Percentiles rank a stretch among this genome's conserved stretches.
These are phyloP conservation scores for Lachancea kluyveri DNA, from an alignment of 805 yeast genomes.

Conservation along the genomic window DNA sequence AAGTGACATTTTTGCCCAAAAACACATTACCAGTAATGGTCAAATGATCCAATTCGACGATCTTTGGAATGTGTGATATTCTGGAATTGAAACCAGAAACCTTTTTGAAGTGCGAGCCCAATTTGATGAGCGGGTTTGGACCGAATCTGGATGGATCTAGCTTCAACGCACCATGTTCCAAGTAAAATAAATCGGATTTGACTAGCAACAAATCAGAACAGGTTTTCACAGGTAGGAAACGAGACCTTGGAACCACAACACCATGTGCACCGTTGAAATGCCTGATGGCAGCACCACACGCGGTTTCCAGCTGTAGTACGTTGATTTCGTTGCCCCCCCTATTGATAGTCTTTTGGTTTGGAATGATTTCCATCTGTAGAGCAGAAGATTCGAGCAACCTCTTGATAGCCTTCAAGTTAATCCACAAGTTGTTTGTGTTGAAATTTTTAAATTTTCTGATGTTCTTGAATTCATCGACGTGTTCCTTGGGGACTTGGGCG, in stretches of 20 bases:
- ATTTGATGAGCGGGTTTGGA: conserved; percentile 87
- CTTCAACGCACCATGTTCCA: conserved; percentile 86
- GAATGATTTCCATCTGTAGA: conserved; percentile 88
- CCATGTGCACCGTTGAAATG: conserved; percentile 94
- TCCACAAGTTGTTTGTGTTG: conserved; percentile 98
- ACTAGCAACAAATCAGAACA: conserved; percentile 91
- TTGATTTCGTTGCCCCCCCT: conserved; percentile 71
- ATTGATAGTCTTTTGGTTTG: conserved; percentile 80
- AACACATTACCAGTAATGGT: conserved; percentile 95
- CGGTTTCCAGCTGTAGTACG: conserved; percentile 95
- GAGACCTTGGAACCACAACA: conserved; percentile 95
- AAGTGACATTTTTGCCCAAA: conserved; percentile 82
- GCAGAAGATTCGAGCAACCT: conserved; percentile 80
- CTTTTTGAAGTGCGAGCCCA: conserved; percentile 95
- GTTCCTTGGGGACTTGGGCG: conserved; percentile 98
- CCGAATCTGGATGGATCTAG: conserved; percentile 83
- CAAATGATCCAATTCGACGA: conserved; percentile 92
- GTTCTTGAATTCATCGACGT: conserved; percentile 94
- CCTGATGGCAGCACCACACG: conserved; percentile 98
- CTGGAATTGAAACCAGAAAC: conserved; percentile 86
- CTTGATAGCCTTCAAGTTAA: conserved; percentile 89
- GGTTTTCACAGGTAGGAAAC: conserved; percentile 97
- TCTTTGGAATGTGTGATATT: conserved; percentile 92
- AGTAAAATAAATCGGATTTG: conserved; percentile 85
- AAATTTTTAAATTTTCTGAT: conserved; percentile 97